phyloP scores from a whole-genome alignment of 2,329 filamentous ascomycete genomes.

The Monilinia vaccinii-corymbosi region DNA sequence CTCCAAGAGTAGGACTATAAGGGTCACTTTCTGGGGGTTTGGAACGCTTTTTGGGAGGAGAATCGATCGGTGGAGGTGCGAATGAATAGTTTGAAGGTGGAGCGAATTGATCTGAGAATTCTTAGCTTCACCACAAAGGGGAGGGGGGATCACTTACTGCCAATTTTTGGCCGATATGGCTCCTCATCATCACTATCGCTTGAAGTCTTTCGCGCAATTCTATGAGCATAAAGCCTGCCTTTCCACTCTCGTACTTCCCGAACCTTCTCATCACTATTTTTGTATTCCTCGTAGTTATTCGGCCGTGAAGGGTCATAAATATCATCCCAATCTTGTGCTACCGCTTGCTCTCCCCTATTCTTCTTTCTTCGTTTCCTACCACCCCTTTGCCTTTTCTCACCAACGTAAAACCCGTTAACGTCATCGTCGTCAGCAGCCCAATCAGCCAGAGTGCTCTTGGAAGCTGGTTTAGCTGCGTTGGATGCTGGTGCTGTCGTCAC shows the following conservation, averaged over 20 bases:
- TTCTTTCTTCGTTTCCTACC: constrained; percentile 58
- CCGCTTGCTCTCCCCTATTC: constrained; percentile 55
- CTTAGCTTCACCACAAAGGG: constrained; percentile 12
- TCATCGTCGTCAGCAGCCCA: constrained; percentile 83
- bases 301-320: constrained; percentile 79
- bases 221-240: constrained; percentile 65
- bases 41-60: constrained; percentile 36
- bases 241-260: constrained; percentile 80
- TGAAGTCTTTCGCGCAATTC: constrained; percentile 39
- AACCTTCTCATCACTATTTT: constrained; percentile 74
- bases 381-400: constrained; percentile 59
- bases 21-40: constrained; percentile 21
- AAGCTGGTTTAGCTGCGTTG: constrained; percentile 33
- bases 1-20: constrained; percentile 14
- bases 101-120: constrained; percentile 45
- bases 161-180: constrained; percentile 34
- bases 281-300: constrained; percentile 77
- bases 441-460: constrained; percentile 67
- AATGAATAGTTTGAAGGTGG: constrained; percentile 48
- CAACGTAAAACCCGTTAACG: constrained; percentile 51
- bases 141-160: constrained; percentile 32
- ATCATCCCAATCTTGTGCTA: constrained; percentile 73
- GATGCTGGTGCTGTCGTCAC: constrained; percentile 26
- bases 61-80: constrained; percentile 42
- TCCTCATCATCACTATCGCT: constrained; percentile 37